Evolutionary conservation across 257 asterid genomes (phyloP), one percentile per base, ranked within the genome.

Genomic region (Fraxinus excelsior): DNA sequence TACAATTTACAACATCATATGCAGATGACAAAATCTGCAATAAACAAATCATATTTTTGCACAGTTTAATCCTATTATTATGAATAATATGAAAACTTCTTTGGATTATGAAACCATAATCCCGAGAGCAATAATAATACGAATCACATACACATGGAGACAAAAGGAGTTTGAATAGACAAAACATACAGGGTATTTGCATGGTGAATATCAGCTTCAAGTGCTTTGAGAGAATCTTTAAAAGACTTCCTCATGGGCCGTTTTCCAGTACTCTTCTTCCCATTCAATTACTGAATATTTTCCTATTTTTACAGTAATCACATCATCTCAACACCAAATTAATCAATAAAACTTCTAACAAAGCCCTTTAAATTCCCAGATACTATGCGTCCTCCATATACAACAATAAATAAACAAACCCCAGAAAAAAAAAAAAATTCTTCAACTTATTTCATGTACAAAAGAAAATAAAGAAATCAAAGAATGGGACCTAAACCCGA

Each of bases 161-260:
- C 18, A 58, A 74, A 64, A 11, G 2, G 9, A 35, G 37, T 18
- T 23, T 23, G 12, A 18, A 23, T 4, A 5, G 21, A 5, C 10
- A 74, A 18, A 18, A 76, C 91, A n/a, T 83, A 92, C 98, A 94
- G 82, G 40, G 94, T 89, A 75, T 94, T 94, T 85, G 97, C 98
- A 82, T 91, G 96, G 34, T 92, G 97, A 81, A 94, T 92, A 87
- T 94, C 97, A 84, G 98, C 96, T 92, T 94, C 90, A 80, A 94
- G 97, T 60, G 96, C 90, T 86, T 94, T 94, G 83, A 92, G 90
- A 73, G 96, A 87, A 87, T 94, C 98, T 84, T 90, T 92, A 75
- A 90, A 94, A 81, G 91, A 84, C 87, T 92, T 92, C 97, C 87
- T 88, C 96, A 90, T 62, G 65, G 65, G 4, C 26, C 64, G 11